Evolutionary conservation across 495 filamentous ascomycete species (phyloP), one percentile per base, ranked within the genome.

Genomic region (Lichenothelia convexa): DNA sequence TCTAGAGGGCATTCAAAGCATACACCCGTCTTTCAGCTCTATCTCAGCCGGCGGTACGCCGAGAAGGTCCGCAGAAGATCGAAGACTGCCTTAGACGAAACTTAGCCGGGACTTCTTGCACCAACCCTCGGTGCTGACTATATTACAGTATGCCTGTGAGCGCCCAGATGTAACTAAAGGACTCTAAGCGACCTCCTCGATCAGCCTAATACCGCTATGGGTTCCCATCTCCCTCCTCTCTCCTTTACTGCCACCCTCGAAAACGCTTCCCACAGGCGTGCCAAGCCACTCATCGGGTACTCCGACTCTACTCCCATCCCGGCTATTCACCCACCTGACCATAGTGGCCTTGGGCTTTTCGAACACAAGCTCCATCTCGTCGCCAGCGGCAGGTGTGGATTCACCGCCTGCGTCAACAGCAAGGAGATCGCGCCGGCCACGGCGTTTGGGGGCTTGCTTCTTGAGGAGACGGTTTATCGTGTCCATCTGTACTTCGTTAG

Each of bases 401-500:
- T 75, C 77, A 26, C 69, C 72, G 16, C 56, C 64, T 20, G 53
- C 48, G 33, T 64, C 60, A 35, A 57, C 56, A 5, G 56, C 61
- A 19, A 26, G 23, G 19, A 44, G 53, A 23, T 71, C 65, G 4
- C 54, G 62, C 7, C 61, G 64, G 32, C 65, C 72, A 30, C 65
- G 76, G 44, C 65, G 76, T 57, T 94, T 95, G 16, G 87, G 86
- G 3, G 84, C 80, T 59, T 94, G 91, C 49, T 93, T 93, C 56
- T 85, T 84, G 35, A 95, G 73, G 19, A 97, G 73, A 36, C 87
- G 82, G 58, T 95, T 94, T 65, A 97, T 94, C 11, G 89, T 97
- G 54, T 94, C 87, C 78, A 93, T 92, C 86, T 84, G 39, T n/a
- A n/a, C n/a, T n/a, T n/a, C n/a, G n/a, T n/a, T n/a, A n/a, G n/a